Base-by-base conservation (phyloP, 148 eudicot genomes). In the Spergularia bocconei region DNA sequence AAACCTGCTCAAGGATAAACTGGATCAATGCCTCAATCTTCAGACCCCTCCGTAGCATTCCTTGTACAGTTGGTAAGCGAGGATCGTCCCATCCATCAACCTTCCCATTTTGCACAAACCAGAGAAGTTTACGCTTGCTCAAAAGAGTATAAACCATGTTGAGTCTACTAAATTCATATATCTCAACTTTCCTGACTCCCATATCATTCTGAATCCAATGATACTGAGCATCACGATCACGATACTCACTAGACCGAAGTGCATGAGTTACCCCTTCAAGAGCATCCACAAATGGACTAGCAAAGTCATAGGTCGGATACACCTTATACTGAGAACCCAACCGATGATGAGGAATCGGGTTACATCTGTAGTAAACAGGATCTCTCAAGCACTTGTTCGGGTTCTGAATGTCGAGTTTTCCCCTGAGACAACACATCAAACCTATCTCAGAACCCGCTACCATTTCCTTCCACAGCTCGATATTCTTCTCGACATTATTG, bases 11-110 rank as follows among this genome's bases (percentile, higher is more conserved):
- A 78, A 95, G 83, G 54, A 95, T 95, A 82, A 95, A 95, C 72
- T 95, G 98, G 73, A 90, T 88, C 75, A 95, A 51, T 54, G 99
- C 99, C 60, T 95, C 91, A 50, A 95, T 87, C 78, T 92, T 87
- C 66, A 95, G 83, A 48, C 99, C 99, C 79, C 99, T 86, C n/a
- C 98, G 97, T 48, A 95, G 97, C 60, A 95, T 95, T 70, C 99
- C 98, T 84, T 92, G 97, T 8, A 95, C 97, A 63, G 99, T 95
- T 71, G 99, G 99, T 73, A 95, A 95, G 21, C 99, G 88, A 76
- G 99, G 88, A 83, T 95, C 99, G 81, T 95, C 94, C 99, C 98
- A 95, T 38, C 99, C 94, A 68, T 95, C 98, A 73, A 95, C 99
- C 82, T 89, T 88, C n/a, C 91, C 98, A 72, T 95, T 92, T 62